These are phyloP conservation scores for Microsporum canis DNA, from an alignment of 2,329 filamentous ascomycete species.

Conservation along the genomic window DNA sequence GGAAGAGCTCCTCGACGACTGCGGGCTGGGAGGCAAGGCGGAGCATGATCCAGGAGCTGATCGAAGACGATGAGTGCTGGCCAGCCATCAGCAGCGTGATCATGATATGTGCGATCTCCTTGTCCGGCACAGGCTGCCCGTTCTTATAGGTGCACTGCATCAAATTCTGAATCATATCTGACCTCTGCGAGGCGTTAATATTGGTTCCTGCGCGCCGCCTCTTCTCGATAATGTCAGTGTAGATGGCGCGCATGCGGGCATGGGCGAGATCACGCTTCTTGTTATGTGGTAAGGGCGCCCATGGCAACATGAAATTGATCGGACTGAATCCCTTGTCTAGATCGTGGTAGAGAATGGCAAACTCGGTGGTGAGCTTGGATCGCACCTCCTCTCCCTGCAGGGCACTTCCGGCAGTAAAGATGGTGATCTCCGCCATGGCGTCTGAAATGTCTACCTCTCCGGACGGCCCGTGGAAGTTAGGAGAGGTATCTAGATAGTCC, in stretches of 20 bases:
- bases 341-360: conserved; percentile 68
- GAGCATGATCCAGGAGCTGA: conserved; percentile 66
- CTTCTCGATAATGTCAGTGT: conserved; percentile 58
- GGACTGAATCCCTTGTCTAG: conserved; percentile 68
- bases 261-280: conserved; percentile 59
- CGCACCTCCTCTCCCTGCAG: conserved; percentile 46
- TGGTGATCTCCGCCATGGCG: conserved; percentile 64
- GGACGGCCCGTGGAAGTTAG: conserved; percentile 47
- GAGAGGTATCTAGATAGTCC: conserved; percentile 44
- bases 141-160: conserved; percentile 69
- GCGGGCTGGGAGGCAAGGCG: conserved; percentile 59
- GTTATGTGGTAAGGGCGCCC: conserved; percentile 68
- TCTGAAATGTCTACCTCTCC: conserved; percentile 54
- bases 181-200: conserved; percentile 21
- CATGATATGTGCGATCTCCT: conserved; percentile 75
- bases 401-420: conserved; percentile 51
- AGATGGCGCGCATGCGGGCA: conserved; percentile 57
- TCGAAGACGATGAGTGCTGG: conserved; percentile 68
- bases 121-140: conserved; percentile 56
- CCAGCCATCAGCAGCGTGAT: conserved; percentile 76
- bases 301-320: conserved; percentile 72
- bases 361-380: conserved; percentile 56
- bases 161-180: conserved; percentile 67
- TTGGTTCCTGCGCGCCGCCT: conserved; percentile 45
- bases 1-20: conserved; percentile 58